Evolutionary conservation across 352 stramenopile species (phyloP).

Genomic region (Globisporangium spiculum): DNA sequence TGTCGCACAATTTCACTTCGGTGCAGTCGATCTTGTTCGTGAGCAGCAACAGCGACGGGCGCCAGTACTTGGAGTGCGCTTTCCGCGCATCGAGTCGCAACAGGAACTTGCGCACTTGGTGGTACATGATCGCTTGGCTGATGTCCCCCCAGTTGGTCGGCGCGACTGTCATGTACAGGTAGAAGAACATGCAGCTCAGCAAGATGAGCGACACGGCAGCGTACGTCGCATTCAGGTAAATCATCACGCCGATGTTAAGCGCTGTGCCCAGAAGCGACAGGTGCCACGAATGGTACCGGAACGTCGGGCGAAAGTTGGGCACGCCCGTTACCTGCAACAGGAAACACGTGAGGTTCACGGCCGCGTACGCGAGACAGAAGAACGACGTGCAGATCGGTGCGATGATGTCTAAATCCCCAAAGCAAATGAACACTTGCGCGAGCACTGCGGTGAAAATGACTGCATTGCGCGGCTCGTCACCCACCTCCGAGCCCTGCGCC

Average conservation of each 20-base stretch:
- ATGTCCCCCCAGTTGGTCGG: constrained; percentile 73
- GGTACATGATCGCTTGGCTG: constrained; percentile 84
- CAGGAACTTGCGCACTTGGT: constrained; percentile 82
- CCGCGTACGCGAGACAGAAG: constrained; percentile 75
- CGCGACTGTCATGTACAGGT: constrained; percentile 53
- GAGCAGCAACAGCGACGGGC: constrained; percentile 69
- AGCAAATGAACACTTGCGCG: constrained; percentile 65
- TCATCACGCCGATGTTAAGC: constrained; percentile 71
- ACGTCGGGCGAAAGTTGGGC: constrained; percentile 78
- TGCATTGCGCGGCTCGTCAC: constrained; percentile 66
- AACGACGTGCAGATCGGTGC: constrained; percentile 81
- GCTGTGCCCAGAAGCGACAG: constrained; percentile 52
- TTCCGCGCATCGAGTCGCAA: constrained; percentile 62
- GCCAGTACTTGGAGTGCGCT: constrained; percentile 77
- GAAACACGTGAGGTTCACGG: constrained; percentile 75
- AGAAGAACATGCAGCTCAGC: constrained; percentile 58
- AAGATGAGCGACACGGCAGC: constrained; percentile 51
- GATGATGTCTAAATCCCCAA: constrained; percentile 72
- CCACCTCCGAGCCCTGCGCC: constrained; percentile 47
- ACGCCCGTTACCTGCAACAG: constrained; percentile 72
- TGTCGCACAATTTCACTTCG: constrained; percentile 63
- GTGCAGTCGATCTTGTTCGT: constrained; percentile 33
- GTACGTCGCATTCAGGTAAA: constrained; percentile 69
- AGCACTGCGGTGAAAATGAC: constrained; percentile 67
- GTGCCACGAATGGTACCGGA: constrained; percentile 67